A percentile compares a stretch with the other conserved stretches of the same genome.
Conservation (phyloP, 2,329 filamentous ascomycete species). For the Sporothrix humicola region DNA sequence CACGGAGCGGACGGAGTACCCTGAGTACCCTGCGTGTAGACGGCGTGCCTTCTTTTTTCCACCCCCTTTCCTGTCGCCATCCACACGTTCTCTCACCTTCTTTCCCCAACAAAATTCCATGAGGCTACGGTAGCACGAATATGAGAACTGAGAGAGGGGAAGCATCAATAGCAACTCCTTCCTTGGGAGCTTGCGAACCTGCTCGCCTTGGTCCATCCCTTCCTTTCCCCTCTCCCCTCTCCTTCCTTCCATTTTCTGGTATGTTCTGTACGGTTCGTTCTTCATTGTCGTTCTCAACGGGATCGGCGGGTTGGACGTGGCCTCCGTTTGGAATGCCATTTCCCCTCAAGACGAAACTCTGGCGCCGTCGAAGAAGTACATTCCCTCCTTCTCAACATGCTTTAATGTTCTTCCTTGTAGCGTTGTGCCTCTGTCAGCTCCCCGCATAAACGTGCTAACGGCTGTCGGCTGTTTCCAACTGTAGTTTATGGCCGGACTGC, state of each 20-base stretch:
- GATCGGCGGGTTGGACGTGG: background rate
- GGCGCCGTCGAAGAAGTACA: background rate
- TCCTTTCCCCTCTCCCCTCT: background rate
- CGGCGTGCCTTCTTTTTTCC: conserved; percentile 3
- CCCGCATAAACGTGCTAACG: conserved; percentile 8
- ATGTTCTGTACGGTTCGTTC: background rate
- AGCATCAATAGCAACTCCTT: background rate
- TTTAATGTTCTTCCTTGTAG: background rate
- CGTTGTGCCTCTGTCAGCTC: background rate
- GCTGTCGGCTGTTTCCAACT: background rate
- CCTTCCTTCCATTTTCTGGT: background rate
- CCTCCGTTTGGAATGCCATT: conserved; percentile 20
- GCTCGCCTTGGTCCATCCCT: conserved; percentile 4
- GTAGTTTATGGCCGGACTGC: background rate
- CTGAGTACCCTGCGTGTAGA: background rate
- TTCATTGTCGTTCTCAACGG: background rate
- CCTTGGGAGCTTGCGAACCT: background rate
- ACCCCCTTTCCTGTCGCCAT: conserved; percentile 12
- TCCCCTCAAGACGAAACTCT: conserved; percentile 19
- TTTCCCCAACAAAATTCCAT: conserved; percentile 24
- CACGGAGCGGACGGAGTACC: background rate
- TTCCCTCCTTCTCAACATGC: background rate
- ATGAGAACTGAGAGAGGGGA: background rate
- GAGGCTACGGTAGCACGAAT: conserved; percentile 13
- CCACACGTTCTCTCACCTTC: background rate